phyloP scores from a whole-genome alignment of 352 stramenopile species.

The Hyphochytrium catenoides region DNA sequence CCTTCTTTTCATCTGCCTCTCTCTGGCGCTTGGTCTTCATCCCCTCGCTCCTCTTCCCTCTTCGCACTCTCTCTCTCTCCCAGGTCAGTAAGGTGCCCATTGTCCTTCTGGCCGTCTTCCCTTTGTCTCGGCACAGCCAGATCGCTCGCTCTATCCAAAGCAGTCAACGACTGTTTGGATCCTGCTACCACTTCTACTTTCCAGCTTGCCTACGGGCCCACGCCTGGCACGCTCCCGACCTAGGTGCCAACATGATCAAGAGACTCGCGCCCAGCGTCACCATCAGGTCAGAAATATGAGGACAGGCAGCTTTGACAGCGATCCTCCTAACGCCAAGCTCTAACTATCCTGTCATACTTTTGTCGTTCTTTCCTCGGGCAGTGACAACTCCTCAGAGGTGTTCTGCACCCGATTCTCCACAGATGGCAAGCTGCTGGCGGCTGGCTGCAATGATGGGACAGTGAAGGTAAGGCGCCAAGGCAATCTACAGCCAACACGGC shows the following conservation, averaged over 20 bases:
- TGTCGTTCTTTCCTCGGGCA: slow-evolving; percentile 1
- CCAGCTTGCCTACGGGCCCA: not conserved
- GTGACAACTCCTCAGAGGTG: slow-evolving; percentile 56
- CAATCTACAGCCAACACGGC: not conserved
- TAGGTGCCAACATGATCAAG: slow-evolving; percentile 17
- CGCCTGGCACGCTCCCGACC: not conserved
- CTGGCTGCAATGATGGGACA: slow-evolving; percentile 52
- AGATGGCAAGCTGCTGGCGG: slow-evolving; percentile 48
- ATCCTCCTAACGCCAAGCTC: not conserved
- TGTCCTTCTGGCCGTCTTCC: too few relatives aligned
- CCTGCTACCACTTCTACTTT: too few relatives aligned
- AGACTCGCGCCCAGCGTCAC: slow-evolving; percentile 41
- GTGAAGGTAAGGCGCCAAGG: slow-evolving; percentile 18
- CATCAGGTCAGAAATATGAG: slow-evolving; percentile 17
- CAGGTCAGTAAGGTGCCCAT: too few relatives aligned
- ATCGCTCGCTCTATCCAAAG: too few relatives aligned
- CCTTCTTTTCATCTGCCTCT: too few relatives aligned
- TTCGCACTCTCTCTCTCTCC: too few relatives aligned
- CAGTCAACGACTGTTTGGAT: too few relatives aligned
- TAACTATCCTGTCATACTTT: not conserved
- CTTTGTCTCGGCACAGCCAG: too few relatives aligned
- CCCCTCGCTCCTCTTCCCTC: too few relatives aligned
- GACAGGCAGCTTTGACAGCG: not conserved
- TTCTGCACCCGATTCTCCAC: slow-evolving; percentile 63
- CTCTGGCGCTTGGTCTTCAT: too few relatives aligned